These are phyloP conservation scores for Sphagnurus paluster DNA, from an alignment of 1,284 basidiomycete species.

Conservation along the genomic window DNA sequence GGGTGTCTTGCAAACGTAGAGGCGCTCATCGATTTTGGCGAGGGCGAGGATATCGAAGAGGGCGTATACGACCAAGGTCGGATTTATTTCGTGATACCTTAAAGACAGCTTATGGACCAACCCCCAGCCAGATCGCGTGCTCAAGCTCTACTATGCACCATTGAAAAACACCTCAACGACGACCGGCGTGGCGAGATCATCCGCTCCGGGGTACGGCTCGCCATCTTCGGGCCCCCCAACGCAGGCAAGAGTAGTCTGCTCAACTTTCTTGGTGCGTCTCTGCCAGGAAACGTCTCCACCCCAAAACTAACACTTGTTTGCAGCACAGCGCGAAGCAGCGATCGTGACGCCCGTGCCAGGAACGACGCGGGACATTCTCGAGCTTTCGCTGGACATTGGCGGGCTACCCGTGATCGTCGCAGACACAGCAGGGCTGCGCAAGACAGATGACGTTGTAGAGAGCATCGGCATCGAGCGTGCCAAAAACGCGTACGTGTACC, in stretches of 20 bases:
- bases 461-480: conserved; percentile 82
- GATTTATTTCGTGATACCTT: neutral
- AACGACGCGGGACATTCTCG: conserved; percentile 85
- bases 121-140: conserved; percentile 49
- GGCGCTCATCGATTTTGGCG: conserved; percentile 89
- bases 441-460: conserved; percentile 74
- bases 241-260: conserved; percentile 86
- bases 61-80: conserved; percentile 68
- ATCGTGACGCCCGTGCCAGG: conserved; percentile 87
- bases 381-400: conserved; percentile 82
- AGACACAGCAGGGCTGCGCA: conserved; percentile 85
- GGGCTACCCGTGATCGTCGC: conserved; percentile 79
- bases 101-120: conserved; percentile 1
- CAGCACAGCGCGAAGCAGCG: conserved; percentile 83
- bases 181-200: conserved; percentile 79
- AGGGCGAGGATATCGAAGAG: conserved; percentile 85
- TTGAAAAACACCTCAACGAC: conserved; percentile 62
- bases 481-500: conserved; percentile 55
- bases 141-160: conserved; percentile 44
- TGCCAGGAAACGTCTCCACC: neutral
- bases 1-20: conserved; percentile 76
- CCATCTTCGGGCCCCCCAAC: conserved; percentile 89
- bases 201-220: conserved; percentile 77
- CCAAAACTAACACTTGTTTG: neutral
- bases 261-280: conserved; percentile 71